Conservation (phyloP, 2,329 filamentous ascomycete genomes). For the Purpureocillium takamizusanense region DNA sequence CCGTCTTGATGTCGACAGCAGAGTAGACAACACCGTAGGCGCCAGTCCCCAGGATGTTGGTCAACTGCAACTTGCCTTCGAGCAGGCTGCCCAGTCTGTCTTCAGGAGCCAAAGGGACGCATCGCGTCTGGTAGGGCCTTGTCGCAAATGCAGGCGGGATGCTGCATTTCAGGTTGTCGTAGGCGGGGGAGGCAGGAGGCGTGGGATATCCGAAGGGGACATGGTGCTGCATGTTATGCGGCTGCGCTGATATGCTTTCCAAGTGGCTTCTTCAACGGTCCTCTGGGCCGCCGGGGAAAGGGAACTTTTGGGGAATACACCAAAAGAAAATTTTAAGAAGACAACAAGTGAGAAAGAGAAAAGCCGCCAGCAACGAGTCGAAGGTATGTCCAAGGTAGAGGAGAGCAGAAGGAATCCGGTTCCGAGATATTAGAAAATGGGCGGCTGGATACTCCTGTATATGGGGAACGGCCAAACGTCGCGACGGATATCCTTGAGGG, state of each 20-base stretch:
- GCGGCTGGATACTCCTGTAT: background rate
- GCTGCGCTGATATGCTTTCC: slow-evolving; percentile 15
- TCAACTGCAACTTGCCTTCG: slow-evolving; percentile 74
- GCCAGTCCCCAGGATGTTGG: slow-evolving; percentile 79
- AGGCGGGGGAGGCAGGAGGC: slow-evolving; percentile 47
- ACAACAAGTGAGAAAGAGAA: background rate
- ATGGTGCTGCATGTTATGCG: slow-evolving; percentile 51
- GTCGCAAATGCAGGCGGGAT: slow-evolving; percentile 24
- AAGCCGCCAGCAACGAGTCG: background rate
- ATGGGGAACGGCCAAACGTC: slow-evolving; percentile 7
- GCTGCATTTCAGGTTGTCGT: slow-evolving; percentile 39
- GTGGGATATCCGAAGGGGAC: slow-evolving; percentile 47
- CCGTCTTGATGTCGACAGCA: slow-evolving; percentile 73
- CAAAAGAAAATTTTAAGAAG: slow-evolving; percentile 9
- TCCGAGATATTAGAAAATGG: background rate
- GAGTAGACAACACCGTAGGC: slow-evolving; percentile 96
- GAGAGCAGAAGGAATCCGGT: slow-evolving; percentile 1
- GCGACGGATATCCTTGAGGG: slow-evolving; percentile 23
- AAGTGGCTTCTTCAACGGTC: slow-evolving; percentile 11
- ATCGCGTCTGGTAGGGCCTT: slow-evolving; percentile 34
- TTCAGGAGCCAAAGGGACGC: slow-evolving; percentile 60
- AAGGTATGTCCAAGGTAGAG: background rate
- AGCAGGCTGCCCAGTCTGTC: slow-evolving; percentile 79
- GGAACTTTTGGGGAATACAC: background rate
- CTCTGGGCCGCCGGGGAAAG: slow-evolving; percentile 7